Conservation (phyloP, 371 early-diverging fungal species). For the Coemansia sp. region DNA sequence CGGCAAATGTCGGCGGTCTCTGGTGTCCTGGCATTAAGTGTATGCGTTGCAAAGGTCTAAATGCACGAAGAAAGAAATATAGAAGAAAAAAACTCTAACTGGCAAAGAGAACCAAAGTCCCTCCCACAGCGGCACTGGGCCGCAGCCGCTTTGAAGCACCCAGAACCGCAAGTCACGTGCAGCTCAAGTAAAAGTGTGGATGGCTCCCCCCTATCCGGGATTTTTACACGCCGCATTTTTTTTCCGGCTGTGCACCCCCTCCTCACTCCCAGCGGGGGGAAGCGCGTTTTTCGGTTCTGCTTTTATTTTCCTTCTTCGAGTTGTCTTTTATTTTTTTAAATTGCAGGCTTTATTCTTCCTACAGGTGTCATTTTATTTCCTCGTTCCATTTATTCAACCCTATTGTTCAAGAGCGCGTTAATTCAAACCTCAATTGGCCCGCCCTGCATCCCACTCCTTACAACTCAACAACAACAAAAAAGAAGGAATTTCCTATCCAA, state of each 20-base stretch:
- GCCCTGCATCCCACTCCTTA: neutral
- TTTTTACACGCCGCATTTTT: neutral
- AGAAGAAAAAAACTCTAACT: neutral
- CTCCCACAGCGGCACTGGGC: neutral
- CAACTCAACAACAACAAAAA: neutral
- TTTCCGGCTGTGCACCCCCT: neutral
- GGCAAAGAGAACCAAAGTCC: neutral
- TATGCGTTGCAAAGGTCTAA: neutral
- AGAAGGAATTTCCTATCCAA: neutral
- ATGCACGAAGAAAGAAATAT: neutral
- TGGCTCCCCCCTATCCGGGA: neutral
- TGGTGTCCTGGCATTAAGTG: neutral
- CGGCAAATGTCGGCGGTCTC: conserved; percentile 32
- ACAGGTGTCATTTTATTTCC: neutral
- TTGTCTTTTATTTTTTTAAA: neutral
- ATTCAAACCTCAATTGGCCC: neutral
- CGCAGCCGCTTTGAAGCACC: conserved; percentile 4
- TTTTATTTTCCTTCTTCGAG: conserved; percentile 1
- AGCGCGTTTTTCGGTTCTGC: neutral
- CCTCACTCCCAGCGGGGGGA: neutral
- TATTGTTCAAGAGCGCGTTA: neutral
- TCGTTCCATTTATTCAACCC: neutral
- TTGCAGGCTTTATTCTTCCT: neutral
- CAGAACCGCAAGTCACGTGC: conserved; percentile 5
- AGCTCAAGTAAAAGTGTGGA: neutral